Evolutionary conservation across 73 alveolate species (phyloP).

Genomic region (Blepharisma stoltei): DNA sequence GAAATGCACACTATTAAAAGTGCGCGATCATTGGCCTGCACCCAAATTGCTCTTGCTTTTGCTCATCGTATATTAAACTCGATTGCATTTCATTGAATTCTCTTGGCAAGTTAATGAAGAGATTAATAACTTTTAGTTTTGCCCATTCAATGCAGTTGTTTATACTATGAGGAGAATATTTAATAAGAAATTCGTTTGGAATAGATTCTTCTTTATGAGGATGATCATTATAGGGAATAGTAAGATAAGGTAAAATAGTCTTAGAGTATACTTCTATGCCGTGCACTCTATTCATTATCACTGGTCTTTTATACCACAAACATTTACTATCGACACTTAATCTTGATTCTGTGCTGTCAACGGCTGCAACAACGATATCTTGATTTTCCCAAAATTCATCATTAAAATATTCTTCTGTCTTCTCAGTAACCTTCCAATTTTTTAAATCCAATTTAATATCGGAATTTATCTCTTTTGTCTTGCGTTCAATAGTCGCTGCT

Average conservation of each 20-base stretch:
- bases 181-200: constrained; percentile 97
- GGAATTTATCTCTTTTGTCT: constrained; percentile 79
- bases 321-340: constrained; percentile 94
- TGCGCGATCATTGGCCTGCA: too few species aligned
- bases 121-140: constrained; percentile 89
- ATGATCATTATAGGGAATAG: constrained; percentile 92
- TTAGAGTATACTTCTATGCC: constrained; percentile 79
- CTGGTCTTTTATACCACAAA: constrained; percentile 92
- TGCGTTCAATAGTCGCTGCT: constrained; percentile 80
- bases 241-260: constrained; percentile 64
- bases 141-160: constrained; percentile 99
- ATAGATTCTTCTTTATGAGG: constrained; percentile 97
- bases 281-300: constrained; percentile 93
- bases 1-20: constrained; percentile 55
- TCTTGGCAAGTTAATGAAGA: constrained; percentile 89
- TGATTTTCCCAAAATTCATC: constrained; percentile 97
- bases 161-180: constrained; percentile 98
- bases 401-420: constrained; percentile 91
- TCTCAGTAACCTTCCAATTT: constrained; percentile 86
- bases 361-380: constrained; percentile 94
- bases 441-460: constrained; percentile 66
- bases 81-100: constrained; percentile 32
- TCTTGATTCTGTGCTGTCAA: constrained; percentile 97
- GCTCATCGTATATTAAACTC: background rate
- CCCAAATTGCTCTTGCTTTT: background rate